Conservation (phyloP, 2,329 filamentous ascomycete genomes). For the Colletotrichum salicis region DNA sequence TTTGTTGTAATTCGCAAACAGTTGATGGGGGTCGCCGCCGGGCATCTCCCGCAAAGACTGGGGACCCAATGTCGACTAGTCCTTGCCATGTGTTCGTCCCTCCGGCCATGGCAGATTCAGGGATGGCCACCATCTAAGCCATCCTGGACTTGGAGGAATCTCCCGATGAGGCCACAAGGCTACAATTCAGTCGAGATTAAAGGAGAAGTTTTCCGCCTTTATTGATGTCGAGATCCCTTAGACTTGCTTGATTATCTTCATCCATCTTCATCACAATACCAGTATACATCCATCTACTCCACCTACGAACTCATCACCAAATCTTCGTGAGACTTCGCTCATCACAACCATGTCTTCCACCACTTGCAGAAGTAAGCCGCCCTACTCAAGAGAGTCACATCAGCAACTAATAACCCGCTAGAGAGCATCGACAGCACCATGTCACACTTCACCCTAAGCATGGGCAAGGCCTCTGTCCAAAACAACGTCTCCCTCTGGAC, state of each 20-base stretch:
- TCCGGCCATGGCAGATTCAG: conserved; percentile 24
- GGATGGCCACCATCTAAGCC: conserved; percentile 29
- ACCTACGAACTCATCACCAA: neutral
- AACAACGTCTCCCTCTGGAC: conserved; percentile 33
- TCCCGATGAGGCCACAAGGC: conserved; percentile 41
- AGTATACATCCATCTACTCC: neutral
- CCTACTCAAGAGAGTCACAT: no score
- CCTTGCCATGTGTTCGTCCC: conserved; percentile 28
- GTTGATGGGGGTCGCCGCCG: neutral
- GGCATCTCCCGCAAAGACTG: conserved; percentile 19
- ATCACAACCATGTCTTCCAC: conserved; percentile 25
- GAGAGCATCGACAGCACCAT: conserved; percentile 34
- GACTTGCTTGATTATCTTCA: neutral
- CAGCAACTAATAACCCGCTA: neutral
- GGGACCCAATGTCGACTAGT: conserved; percentile 18
- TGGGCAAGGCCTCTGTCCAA: conserved; percentile 34
- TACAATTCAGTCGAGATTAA: conserved; percentile 22
- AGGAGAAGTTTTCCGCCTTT: conserved; percentile 19
- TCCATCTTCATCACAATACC: neutral
- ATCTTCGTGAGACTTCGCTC: neutral
- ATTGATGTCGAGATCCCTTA: neutral
- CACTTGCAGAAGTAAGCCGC: conserved; percentile 22
- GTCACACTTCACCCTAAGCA: conserved; percentile 35
- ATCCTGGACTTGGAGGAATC: conserved; percentile 29
- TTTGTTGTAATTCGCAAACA: neutral